Base-by-base conservation (phyloP, 1,284 basidiomycete species). In the Quambalaria eucalypti region DNA sequence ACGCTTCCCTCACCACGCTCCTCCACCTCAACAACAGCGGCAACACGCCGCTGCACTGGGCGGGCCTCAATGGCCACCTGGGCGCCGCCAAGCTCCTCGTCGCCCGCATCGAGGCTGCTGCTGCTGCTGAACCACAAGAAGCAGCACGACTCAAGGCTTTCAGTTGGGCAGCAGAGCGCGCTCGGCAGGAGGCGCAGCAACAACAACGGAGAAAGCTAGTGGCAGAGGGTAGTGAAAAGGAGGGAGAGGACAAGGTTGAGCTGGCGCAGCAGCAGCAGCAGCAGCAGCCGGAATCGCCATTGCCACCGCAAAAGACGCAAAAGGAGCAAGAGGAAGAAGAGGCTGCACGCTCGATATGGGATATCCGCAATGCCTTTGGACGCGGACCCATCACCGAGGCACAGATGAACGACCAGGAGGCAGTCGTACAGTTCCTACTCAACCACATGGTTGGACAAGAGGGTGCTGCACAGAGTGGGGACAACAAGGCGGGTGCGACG, bases 1-100 rank as follows among this genome's bases (percentile, higher is more conserved):
- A 57, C 29, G 26, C 47, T 25, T 49, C 60, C 21, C 57, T 73
- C 10, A 9, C 31, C 6, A 48, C 48, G 19, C 51, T 71, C 4
- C 62, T 75, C 2, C 52, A 54, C 21, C 69, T 65, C 48, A 75
- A 75, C 57, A 28, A 52, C 1, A 55, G 70, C 0, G 73, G 73
- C 50, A 75, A 74, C 57, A 75, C 73, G 3, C 56, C 73, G 4
- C 53, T 75, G 14, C 73, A 75, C 60, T 75, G 73, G 73, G 73
- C 73, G 0, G 68, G 67, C 1, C 64, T 75, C 29, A 75, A 75
- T 50, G 73, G 73, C 0, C 72, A 75, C 48, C 47, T 72, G 10
- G 54, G 57, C 2, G 44, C 61, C 6, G 70, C 68, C 52, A 60
- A 62, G 30, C 48, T 51, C 5, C 61, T 74, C 28, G 57, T 72